Evolutionary conservation across 768 basidiomycete genomes (phyloP), one percentile per base, ranked within the genome.

Genomic region (Cystofilobasidium capitatum): DNA sequence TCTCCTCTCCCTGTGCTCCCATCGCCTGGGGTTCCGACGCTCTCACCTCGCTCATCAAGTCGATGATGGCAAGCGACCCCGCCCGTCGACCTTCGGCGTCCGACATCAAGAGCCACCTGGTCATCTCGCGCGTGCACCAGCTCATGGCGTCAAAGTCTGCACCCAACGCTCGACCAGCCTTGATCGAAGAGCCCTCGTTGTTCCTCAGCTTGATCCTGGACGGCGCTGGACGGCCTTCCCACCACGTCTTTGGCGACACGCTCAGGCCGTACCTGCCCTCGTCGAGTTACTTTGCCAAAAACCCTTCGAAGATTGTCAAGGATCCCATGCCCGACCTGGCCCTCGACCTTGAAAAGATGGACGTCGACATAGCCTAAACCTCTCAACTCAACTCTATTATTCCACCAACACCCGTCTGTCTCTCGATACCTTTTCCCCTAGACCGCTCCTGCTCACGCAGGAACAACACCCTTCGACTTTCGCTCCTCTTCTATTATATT

Each of bases 51-150:
- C 51, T 70, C 17, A 71, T 76, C 40, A 74, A 72, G 67, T 42
- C 60, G 37, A 71, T 75, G 71, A 74, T 76, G 75, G n/a, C 65
- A 13, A 63, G 71, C 24, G 70, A 71, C 42, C 70, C 73, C 5
- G 35, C 20, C 0, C 31, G 58, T 10, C 36, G 75, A 26, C 67
- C 59, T 39, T 66, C 58, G 31, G 29, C 74, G 51, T 57, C 58
- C 40, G 72, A 72, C 44, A 57, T 75, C 14, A 35, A 29, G 54
- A 54, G 45, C 10, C 37, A 65, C 17, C 40, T 55, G 37, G 65
- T 65, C 37, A 37, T 75, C 51, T 44, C 47, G 45, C 57, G 60
- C 33, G 65, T 72, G 33, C n/a, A n/a, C 62, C 31, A 26, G 22
- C 58, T 66, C 14, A 14, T 60, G n/a, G 42, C 39, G 16, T 40